A percentile compares a stretch with the other conserved stretches of the same genome.
These are phyloP conservation scores for Xylariaceae sp. DNA, from an alignment of 2,329 filamentous ascomycete genomes.

Conservation along the genomic window DNA sequence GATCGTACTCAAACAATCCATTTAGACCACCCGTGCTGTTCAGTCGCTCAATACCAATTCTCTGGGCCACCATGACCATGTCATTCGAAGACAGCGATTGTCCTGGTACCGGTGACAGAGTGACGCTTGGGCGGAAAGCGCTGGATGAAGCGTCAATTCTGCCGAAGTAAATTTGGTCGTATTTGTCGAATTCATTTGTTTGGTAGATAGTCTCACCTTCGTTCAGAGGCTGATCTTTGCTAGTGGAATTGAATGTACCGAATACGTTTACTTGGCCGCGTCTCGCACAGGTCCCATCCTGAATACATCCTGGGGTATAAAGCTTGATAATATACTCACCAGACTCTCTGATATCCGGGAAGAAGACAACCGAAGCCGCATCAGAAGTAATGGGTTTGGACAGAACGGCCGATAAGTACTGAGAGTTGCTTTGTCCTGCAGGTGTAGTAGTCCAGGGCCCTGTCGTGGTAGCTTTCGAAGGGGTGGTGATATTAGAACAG, in stretches of 20 bases:
- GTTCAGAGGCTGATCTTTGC: constrained; percentile 34
- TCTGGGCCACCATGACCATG: constrained; percentile 82
- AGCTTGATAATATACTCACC: constrained; percentile 89
- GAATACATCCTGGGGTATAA: constrained; percentile 85
- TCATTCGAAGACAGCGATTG: constrained; percentile 49
- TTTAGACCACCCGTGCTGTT: constrained; percentile 77
- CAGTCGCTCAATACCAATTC: constrained; percentile 70
- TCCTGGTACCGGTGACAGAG: constrained; percentile 61
- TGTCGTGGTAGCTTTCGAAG: constrained; percentile 61
- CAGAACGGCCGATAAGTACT: constrained; percentile 69
- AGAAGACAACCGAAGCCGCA: constrained; percentile 67
- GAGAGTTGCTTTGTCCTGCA: constrained; percentile 62
- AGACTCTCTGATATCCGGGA: constrained; percentile 77
- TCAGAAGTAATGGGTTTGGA: constrained; percentile 49
- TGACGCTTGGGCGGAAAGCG: constrained; percentile 75
- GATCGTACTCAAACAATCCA: constrained; percentile 84
- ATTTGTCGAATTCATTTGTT: constrained; percentile 95
- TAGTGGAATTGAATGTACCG: constrained; percentile 55
- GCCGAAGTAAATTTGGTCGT: constrained; percentile 85
- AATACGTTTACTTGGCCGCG: constrained; percentile 81
- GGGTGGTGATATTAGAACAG: constrained; percentile 60
- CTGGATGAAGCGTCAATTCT: constrained; percentile 68
- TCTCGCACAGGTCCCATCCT: constrained; percentile 68
- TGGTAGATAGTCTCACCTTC: constrained; percentile 67
- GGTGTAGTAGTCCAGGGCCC: constrained; percentile 69